Evolutionary conservation across 2,329 filamentous ascomycete species (phyloP), one percentile per base, ranked within the genome.

Genomic region (Colletotrichum brevisporum): DNA sequence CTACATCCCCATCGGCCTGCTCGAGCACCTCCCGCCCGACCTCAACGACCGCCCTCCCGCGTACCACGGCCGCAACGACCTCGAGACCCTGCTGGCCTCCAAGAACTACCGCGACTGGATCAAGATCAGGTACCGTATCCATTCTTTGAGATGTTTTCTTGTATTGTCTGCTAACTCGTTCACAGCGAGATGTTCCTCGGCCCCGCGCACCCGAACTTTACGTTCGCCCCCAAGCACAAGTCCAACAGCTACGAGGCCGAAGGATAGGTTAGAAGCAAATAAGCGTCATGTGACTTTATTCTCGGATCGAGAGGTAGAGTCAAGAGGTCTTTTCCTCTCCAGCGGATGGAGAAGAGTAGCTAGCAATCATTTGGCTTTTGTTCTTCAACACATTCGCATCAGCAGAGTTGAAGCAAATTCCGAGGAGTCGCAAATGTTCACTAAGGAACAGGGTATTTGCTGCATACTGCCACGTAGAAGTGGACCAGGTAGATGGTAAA

Each of bases 141-240:
- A 13, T 60, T n/a, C 21, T 5, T 1, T 26, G 13, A 13, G 36
- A 2, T 24, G 9, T 47, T 57, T 18, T 60, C 54, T 36, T 43
- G 31, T 5, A 15, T 36, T 9, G 16, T 56, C 2, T 69, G 15
- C 71, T 74, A 63, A 74, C 68, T 45, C 6, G 75, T 50, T 71
- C 8, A 59, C 69, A 97, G 95, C 79, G 96, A 99, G 79, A 98
- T 99, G 94, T 99, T 97, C 84, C 87, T 99, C 18, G 96, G 96
- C 8, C 94, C 94, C 53, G 93, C 94, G 6, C 94, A 97, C 74
- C 90, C 93, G 47, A 92, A 93, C 75, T 99, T 98, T 86, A 91
- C 92, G 73, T 99, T 98, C 82, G 90, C 95, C 82, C 96, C 96
- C 3, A 99, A 99, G 86, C 96, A 99, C 85, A 98, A 97, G 85